Conservation (phyloP, 2,329 filamentous ascomycete genomes). For the Talaromyces islandicus region DNA sequence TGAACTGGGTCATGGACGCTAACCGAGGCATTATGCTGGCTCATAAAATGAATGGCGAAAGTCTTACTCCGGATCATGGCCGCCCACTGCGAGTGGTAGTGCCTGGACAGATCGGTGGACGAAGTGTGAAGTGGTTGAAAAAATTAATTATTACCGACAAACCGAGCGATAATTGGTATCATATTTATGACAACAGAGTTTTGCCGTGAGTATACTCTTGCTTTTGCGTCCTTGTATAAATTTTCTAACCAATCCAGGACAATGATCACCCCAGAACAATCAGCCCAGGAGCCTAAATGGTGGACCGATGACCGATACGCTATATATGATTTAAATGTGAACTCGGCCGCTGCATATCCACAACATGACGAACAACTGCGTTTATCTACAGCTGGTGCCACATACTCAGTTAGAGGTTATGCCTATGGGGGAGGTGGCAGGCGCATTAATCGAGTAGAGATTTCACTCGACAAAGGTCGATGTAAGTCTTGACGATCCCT, state of each 20-base stretch:
- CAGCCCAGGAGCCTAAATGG: constrained; percentile 65
- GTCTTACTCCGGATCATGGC: constrained; percentile 75
- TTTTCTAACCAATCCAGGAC: constrained; percentile 43
- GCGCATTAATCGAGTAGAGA: constrained; percentile 72
- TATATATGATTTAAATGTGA: constrained; percentile 86
- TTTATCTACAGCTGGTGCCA: constrained; percentile 42
- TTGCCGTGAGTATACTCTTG: constrained; percentile 51
- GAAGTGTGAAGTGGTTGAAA: constrained; percentile 91
- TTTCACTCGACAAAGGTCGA: constrained; percentile 76
- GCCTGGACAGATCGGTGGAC: constrained; percentile 83
- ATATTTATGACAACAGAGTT: constrained; percentile 89
- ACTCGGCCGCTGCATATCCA: constrained; percentile 75
- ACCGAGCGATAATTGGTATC: constrained; percentile 91
- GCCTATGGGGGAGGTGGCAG: constrained; percentile 86
- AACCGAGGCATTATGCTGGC: constrained; percentile 81
- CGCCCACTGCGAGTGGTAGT: constrained; percentile 77
- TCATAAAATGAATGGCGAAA: constrained; percentile 84
- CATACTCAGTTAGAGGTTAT: constrained; percentile 69
- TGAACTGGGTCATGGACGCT: constrained; percentile 81
- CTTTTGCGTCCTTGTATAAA: neutral
- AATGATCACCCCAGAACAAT: constrained; percentile 69
- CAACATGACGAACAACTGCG: constrained; percentile 66
- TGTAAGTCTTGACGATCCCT: constrained; percentile 27
- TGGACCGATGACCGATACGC: constrained; percentile 90
- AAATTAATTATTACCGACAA: constrained; percentile 68